Conservation (phyloP, 495 filamentous ascomycete genomes). For the Penicillium pulvis region DNA sequence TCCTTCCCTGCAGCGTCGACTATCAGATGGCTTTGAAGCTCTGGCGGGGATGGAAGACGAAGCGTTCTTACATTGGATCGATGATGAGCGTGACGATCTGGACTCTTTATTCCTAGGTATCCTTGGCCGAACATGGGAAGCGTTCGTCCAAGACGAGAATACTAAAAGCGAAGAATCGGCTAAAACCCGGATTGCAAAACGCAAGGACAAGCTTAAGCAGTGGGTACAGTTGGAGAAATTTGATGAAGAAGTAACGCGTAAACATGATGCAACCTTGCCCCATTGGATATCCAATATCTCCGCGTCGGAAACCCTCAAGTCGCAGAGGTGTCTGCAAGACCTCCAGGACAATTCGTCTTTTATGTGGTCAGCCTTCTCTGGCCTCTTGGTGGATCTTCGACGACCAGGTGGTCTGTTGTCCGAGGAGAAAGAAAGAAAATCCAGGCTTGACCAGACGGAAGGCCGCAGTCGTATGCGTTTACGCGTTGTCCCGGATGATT, state of each 20-base stretch:
- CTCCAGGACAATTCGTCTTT: conserved; percentile 84
- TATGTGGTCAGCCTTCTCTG: conserved; percentile 69
- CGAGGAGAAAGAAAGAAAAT: conserved; percentile 64
- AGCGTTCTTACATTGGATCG: conserved; percentile 84
- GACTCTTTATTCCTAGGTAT: conserved; percentile 77
- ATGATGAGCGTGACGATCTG: conserved; percentile 77
- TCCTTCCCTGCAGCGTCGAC: conserved; percentile 63
- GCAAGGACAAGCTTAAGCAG: conserved; percentile 77
- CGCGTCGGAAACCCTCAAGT: conserved; percentile 85
- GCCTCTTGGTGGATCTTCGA: conserved; percentile 70
- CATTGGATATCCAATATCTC: conserved; percentile 96
- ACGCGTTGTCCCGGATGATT: conserved; percentile 75
- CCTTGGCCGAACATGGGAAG: conserved; percentile 79
- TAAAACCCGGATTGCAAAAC: conserved; percentile 64
- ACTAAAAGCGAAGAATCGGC: conserved; percentile 70
- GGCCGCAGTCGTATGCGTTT: conserved; percentile 93
- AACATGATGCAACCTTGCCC: conserved; percentile 79
- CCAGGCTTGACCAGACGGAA: conserved; percentile 93
- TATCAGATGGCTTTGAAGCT: conserved; percentile 80
- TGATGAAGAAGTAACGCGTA: conserved; percentile 68
- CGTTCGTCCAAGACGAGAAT: conserved; percentile 81
- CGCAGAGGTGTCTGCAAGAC: conserved; percentile 84
- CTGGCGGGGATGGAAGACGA: conserved; percentile 85
- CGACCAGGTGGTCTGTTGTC: conserved; percentile 80
- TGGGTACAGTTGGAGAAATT: conserved; percentile 71